A percentile compares a stretch with the other conserved stretches of the same genome.
phyloP scores from a whole-genome alignment of 306 rosid genomes.

The Quercus alba region DNA sequence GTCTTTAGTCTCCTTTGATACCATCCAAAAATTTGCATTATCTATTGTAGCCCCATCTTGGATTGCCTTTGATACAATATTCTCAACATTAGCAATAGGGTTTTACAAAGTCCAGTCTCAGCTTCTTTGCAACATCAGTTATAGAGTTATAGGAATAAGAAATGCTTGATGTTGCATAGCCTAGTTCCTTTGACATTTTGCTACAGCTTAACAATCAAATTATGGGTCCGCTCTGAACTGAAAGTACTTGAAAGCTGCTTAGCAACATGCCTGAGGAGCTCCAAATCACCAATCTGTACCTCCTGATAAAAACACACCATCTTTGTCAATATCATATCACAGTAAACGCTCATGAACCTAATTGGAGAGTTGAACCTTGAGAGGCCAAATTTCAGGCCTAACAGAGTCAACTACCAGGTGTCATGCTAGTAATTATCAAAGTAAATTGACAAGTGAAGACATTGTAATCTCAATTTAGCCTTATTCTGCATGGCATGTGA shows the following conservation, averaged over 20 bases:
- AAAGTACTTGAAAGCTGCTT: no score
- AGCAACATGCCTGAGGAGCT: conserved; percentile 49
- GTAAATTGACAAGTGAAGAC: background rate
- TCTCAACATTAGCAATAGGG: conserved; percentile 79
- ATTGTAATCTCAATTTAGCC: background rate
- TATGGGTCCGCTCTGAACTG: no score
- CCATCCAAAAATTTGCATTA: conserved; percentile 86
- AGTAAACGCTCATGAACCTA: background rate
- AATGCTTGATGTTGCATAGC: conserved; percentile 84
- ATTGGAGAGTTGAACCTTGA: background rate
- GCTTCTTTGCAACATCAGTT: conserved; percentile 77
- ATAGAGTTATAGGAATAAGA: conserved; percentile 91
- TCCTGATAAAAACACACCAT: conserved; percentile 53
- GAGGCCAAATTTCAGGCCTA: background rate
- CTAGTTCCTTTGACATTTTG: conserved; percentile 95
- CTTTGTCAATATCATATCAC: background rate
- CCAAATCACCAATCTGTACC: conserved; percentile 93
- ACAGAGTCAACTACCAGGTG: background rate
- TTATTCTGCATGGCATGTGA: background rate
- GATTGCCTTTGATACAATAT: conserved; percentile 94
- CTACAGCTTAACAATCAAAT: conserved; percentile 32
- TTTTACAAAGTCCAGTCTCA: conserved; percentile 75
- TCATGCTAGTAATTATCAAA: background rate
- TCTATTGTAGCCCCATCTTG: conserved; percentile 85
- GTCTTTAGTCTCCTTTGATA: conserved; percentile 33